A percentile compares a stretch with the other conserved stretches of the same genome.
phyloP scores from a whole-genome alignment of 345 rosid species.

The Cardamine chenopodiifolia region DNA sequence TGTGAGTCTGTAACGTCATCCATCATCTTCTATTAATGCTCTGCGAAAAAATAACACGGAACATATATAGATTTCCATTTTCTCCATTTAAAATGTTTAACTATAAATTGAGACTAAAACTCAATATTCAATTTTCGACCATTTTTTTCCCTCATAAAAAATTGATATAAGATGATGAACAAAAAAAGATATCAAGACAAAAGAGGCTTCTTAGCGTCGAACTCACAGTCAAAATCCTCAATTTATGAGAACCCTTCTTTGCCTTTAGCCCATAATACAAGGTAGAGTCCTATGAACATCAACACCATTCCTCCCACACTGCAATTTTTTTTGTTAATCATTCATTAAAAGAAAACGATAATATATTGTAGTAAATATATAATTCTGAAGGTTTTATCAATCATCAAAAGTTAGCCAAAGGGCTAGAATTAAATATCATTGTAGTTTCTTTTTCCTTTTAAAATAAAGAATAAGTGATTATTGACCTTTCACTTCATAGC shows the following conservation, averaged over 20 bases:
- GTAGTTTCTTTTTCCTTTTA: too few species aligned
- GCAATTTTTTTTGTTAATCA: constrained; percentile 35
- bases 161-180: neutral
- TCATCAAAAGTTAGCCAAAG: neutral
- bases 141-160: neutral
- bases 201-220: constrained; percentile 66
- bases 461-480: too few species aligned
- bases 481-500: too few species aligned
- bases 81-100: neutral
- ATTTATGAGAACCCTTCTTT: constrained; percentile 55
- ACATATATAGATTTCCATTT: neutral
- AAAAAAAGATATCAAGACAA: constrained; percentile 44
- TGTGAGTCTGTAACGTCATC: constrained; percentile 11
- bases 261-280: constrained; percentile 90
- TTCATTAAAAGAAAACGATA: neutral
- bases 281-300: constrained; percentile 80
- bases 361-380: neutral
- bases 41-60: constrained; percentile 10
- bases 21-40: constrained; percentile 28
- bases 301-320: constrained; percentile 80
- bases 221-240: constrained; percentile 51
- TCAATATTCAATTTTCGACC: neutral
- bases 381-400: neutral
- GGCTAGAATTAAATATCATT: neutral
- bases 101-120: constrained; percentile 2